Evolutionary conservation across 129 eudicot species (phyloP), one percentile per base, ranked within the genome.

Genomic region (Saussurea involucrata): DNA sequence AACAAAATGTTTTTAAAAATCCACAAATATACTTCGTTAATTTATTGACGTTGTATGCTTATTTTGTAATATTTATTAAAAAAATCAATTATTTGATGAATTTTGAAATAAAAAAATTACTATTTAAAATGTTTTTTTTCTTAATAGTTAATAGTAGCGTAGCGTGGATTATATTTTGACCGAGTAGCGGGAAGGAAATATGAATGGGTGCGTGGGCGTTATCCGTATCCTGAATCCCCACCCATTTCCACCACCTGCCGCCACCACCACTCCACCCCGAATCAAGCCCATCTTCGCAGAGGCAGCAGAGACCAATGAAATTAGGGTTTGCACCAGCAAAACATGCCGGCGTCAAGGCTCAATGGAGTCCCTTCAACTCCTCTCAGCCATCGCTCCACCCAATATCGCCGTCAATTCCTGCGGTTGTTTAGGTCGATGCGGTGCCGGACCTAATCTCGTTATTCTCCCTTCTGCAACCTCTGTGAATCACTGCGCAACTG

Each of bases 341-440:
- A 83, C 86, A 0, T 91, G 98, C 80, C 76, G 98, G 36, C 72
- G 86, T 58, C 93, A 89, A 73, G 98, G 98, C 6, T 94, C 98
- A 0, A 22, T 73, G 37, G 91, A 89, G 10, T 75, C 61, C 22
- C 85, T 89, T 0, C 91, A 87, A 75, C 73, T 88, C 53, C 87
- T 94, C 69, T 21, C 86, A 11, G 96, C 87, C 27, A 89, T 94
- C 63, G 77, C 96, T 12, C 96, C 97, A 8, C 86, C 97, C 22
- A 36, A 68, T 53, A 78, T 91, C 24, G 10, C 92, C 24, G 90
- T 94, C 79, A 86, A 72, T 15, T 84, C 98, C 7, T 89, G 93
- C 80, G 97, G 97, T 25, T 94, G 97, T 66, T 85, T 94, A 4
- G 92, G 96, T 18, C 89, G 86, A 24, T 94, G 98, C 58, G 97